Evolutionary conservation across 768 basidiomycete species (phyloP), one percentile per base, ranked within the genome.

Genomic region (Lactifluus piperatus): DNA sequence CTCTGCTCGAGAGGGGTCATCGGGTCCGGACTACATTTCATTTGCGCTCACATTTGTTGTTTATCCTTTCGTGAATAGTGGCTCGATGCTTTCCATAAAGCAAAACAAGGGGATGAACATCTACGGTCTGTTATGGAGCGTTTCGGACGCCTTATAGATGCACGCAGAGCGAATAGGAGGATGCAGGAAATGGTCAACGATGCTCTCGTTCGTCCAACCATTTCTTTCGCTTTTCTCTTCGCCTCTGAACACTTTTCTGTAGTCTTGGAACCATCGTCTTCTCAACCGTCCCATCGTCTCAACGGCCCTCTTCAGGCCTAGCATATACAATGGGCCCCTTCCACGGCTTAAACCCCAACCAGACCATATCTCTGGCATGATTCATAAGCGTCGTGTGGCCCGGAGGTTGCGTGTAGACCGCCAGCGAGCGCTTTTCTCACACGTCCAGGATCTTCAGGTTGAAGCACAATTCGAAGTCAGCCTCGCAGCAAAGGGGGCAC

Each of bases 291-390:
- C 88, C 13, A 83, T 86, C 34, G 71, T 91, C 58, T 91, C 88
- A 7, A 88, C 91, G 5, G 78, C 76, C 2, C 80, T 81, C 68
- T 68, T 91, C n/a, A 82, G 81, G 11, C 79, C 91, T 0, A 77
- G 85, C 0, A 52, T 80, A 8, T 81, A 72, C 71, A 82, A 91
- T 68, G 76, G 72, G 0, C 89, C 91, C 1, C 78, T 97, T 14
- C 91, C 91, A 0, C 82, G 89, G 0, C 73, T 97, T 64, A 82
- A 79, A 41, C 91, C 89, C 0, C 91, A 95, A 62, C 94, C 94
- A 0, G 65, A 72, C 5, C 75, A 78, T n/a, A 79, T 93, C 46
- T 77, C 80, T 1, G 78, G 80, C 69, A 90, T 93, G 75, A 88
- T 94, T 34, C 68, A 72, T 43, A 71, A 73, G 16, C 74, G 85